Percentiles rank a stretch among this genome's conserved stretches.
These are phyloP conservation scores for Smittium mucronatum DNA, from an alignment of 371 early-diverging fungal species.

Conservation along the genomic window DNA sequence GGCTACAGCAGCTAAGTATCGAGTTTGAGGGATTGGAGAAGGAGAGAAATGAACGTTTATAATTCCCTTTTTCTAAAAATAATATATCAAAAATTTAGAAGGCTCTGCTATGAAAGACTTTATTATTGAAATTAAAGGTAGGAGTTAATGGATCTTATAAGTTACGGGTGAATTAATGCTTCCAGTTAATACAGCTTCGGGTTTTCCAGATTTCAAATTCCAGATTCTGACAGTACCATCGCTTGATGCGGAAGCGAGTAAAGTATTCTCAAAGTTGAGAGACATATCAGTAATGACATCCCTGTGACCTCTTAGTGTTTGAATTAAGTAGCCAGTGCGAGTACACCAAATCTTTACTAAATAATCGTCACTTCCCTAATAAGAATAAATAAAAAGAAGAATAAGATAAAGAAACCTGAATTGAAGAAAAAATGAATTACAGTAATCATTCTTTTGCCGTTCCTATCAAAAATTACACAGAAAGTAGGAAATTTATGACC, in stretches of 20 bases:
- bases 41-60: constrained; percentile 74
- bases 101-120: no score
- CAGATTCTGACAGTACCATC: constrained; percentile 72
- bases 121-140: no score
- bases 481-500: constrained; percentile 66
- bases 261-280: constrained; percentile 62
- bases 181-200: constrained; percentile 43
- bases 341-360: constrained; percentile 81
- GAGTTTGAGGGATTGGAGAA: constrained; percentile 51
- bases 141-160: not conserved
- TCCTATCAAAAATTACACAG: constrained; percentile 60
- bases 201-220: constrained; percentile 60
- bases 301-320: constrained; percentile 70
- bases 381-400: not conserved
- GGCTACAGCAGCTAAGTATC: constrained; percentile 60
- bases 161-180: constrained; percentile 33
- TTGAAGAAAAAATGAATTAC: not conserved
- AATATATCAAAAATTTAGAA: no score
- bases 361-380: constrained; percentile 62
- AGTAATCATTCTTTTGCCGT: constrained; percentile 57
- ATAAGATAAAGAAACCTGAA: not conserved
- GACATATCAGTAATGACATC: constrained; percentile 67
- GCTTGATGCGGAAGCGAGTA: constrained; percentile 70
- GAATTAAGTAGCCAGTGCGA: constrained; percentile 60
- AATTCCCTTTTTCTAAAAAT: constrained; percentile 42